Conservation (phyloP, 257 asterid genomes). For the Avicennia marina region DNA sequence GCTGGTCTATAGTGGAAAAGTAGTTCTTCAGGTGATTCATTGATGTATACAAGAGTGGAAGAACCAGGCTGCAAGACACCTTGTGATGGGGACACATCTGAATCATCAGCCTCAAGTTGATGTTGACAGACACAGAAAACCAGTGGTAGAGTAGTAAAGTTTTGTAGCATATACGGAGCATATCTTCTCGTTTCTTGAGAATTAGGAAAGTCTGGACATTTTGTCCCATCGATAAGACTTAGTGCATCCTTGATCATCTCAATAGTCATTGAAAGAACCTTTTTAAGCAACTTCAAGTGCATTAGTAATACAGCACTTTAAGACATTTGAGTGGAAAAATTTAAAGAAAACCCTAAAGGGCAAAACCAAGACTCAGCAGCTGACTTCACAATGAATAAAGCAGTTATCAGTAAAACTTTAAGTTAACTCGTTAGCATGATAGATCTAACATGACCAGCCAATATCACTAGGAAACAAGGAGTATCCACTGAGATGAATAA, state of each 20-base stretch:
- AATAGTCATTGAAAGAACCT: constrained; percentile 68
- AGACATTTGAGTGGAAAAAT: constrained; percentile 7
- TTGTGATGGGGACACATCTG: constrained; percentile 49
- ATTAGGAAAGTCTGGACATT: constrained; percentile 35
- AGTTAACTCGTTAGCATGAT: constrained; percentile 8
- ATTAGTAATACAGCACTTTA: constrained; percentile 21
- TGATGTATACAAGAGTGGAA: constrained; percentile 64
- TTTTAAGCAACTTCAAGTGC: constrained; percentile 18
- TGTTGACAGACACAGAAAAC: constrained; percentile 51
- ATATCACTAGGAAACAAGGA: constrained; percentile 6
- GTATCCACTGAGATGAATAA: neutral
- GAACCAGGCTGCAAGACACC: constrained; percentile 73
- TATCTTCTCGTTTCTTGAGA: constrained; percentile 50
- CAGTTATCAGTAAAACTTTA: neutral
- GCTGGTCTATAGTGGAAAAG: constrained; percentile 53
- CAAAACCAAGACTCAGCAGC: constrained; percentile 9
- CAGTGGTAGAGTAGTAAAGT: constrained; percentile 82
- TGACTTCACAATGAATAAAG: neutral
- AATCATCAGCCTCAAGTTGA: constrained; percentile 47
- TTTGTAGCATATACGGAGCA: constrained; percentile 89
- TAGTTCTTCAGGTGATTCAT: constrained; percentile 70
- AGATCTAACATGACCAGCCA: constrained; percentile 8
- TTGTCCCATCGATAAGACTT: constrained; percentile 33
- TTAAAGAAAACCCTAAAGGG: constrained; percentile 5
- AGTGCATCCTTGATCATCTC: constrained; percentile 67